These are phyloP conservation scores for Trametes pubescens DNA, from an alignment of 1,284 basidiomycete species.

Conservation along the genomic window DNA sequence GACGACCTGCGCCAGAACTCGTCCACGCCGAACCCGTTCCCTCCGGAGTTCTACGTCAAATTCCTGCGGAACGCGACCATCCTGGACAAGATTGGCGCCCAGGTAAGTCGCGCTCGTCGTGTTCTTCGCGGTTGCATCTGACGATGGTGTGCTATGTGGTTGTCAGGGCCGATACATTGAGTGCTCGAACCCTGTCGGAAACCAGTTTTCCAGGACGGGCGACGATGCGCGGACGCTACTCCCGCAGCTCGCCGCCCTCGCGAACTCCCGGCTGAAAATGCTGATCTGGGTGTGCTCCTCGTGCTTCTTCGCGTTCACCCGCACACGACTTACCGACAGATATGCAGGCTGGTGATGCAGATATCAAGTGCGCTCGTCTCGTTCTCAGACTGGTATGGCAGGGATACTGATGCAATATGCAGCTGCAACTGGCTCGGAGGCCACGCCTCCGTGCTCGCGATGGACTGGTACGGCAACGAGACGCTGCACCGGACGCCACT, in stretches of 20 bases:
- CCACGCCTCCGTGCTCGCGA: slow-evolving; percentile 60
- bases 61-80: slow-evolving; percentile 52
- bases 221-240: slow-evolving; percentile 64
- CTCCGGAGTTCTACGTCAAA: slow-evolving; percentile 60
- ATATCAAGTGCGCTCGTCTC: slow-evolving; percentile 38
- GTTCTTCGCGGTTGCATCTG: neutral
- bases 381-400: neutral
- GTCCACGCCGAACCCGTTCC: slow-evolving; percentile 54
- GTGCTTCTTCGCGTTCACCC: neutral
- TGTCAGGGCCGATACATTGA: slow-evolving; percentile 51
- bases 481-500: slow-evolving; percentile 57
- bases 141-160: neutral
- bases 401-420: neutral
- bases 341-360: slow-evolving; percentile 66
- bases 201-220: slow-evolving; percentile 52
- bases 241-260: slow-evolving; percentile 59
- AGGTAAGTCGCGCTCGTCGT: slow-evolving; percentile 18
- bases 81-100: slow-evolving; percentile 57
- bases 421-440: slow-evolving; percentile 74
- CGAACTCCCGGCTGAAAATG: slow-evolving; percentile 60
- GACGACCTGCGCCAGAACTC: slow-evolving; percentile 67
- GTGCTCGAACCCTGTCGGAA: slow-evolving; percentile 53
- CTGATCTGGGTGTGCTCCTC: slow-evolving; percentile 61
- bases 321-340: neutral
- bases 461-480: slow-evolving; percentile 69